These are phyloP conservation scores for Penicillium sp. DNA, from an alignment of 2,329 filamentous ascomycete species.

Conservation along the genomic window DNA sequence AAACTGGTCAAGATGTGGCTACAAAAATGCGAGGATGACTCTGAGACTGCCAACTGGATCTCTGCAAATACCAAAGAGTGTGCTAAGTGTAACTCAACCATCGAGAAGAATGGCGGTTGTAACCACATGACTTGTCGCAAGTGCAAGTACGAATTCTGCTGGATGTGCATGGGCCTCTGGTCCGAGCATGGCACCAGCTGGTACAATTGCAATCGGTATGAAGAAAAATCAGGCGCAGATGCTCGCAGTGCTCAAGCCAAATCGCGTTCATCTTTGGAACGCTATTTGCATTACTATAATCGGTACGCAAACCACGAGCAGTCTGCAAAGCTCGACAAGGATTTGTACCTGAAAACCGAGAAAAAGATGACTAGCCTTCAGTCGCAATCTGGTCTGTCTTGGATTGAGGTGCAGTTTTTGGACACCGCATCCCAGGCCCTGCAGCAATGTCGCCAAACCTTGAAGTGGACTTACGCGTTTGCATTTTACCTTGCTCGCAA, in stretches of 20 bases:
- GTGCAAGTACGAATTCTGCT: conserved; percentile 96
- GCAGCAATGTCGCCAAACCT: conserved; percentile 93
- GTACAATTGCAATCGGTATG: conserved; percentile 98
- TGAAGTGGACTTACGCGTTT: conserved; percentile 99
- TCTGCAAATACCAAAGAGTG: conserved; percentile 99
- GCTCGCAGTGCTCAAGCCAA: conserved; percentile 89
- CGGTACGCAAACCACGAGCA: conserved; percentile 98
- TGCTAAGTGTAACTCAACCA: conserved; percentile 91
- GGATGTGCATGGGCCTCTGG: conserved; percentile 99
- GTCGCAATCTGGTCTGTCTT: conserved; percentile 90
- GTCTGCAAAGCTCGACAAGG: conserved; percentile 92
- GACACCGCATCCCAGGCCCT: conserved; percentile 89
- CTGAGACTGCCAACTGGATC: conserved; percentile 98
- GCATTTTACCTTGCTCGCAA: conserved; percentile 96
- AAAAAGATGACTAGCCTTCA: conserved; percentile 99
- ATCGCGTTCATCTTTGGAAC: conserved; percentile 83
- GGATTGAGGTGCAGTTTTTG: conserved; percentile 98
- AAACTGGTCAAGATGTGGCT: conserved; percentile 90
- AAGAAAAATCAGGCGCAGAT: conserved; percentile 90
- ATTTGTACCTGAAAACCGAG: conserved; percentile 93
- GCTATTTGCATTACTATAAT: conserved; percentile 99
- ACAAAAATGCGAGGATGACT: conserved; percentile 98
- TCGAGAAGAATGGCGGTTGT: conserved; percentile 97
- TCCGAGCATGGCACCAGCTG: conserved; percentile 97
- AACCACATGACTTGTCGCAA: conserved; percentile 98